Evolutionary conservation across 768 basidiomycete species (phyloP).

Genomic region (Scleroderma bovista): DNA sequence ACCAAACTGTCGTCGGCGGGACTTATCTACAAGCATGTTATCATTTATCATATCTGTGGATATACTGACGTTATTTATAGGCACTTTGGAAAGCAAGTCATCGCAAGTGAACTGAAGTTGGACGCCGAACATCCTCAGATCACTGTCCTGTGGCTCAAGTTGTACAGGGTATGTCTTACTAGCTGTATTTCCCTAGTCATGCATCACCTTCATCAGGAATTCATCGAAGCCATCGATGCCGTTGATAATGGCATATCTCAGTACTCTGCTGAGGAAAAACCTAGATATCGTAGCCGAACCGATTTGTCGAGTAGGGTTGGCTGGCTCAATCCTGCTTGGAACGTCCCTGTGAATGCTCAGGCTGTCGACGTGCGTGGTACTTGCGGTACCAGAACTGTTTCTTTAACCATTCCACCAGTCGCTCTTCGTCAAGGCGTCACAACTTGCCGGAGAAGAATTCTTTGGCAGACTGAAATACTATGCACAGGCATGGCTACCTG

Average conservation of each 20-base stretch:
- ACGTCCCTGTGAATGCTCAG: constrained; percentile 63
- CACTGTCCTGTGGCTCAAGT: constrained; percentile 74
- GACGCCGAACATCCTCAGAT: constrained; percentile 57
- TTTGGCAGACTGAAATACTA: constrained; percentile 74
- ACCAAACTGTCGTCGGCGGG: constrained; percentile 94
- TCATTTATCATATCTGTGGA: neutral
- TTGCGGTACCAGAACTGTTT: constrained; percentile 2
- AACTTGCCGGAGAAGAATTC: constrained; percentile 83
- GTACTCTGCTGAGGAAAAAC: constrained; percentile 59
- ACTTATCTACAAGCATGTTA: constrained; percentile 85
- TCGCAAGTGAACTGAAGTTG: constrained; percentile 54
- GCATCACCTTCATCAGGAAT: constrained; percentile 49
- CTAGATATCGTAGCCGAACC: constrained; percentile 72
- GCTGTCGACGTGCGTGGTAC: constrained; percentile 60
- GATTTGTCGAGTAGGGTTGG: constrained; percentile 83
- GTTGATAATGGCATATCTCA: constrained; percentile 94
- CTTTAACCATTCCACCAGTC: constrained; percentile 36
- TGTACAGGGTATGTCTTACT: constrained; percentile 67
- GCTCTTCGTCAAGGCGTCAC: constrained; percentile 74
- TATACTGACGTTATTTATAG: constrained; percentile 31
- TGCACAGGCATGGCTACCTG: constrained; percentile 88
- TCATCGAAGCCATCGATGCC: constrained; percentile 91
- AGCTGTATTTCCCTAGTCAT: neutral
- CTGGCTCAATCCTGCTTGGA: constrained; percentile 89
- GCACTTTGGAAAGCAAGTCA: constrained; percentile 86